A percentile compares a stretch with the other conserved stretches of the same genome.
These are phyloP conservation scores for Gnomoniopsis smithogilvyi DNA, from an alignment of 2,329 filamentous ascomycete species.

Conservation along the genomic window DNA sequence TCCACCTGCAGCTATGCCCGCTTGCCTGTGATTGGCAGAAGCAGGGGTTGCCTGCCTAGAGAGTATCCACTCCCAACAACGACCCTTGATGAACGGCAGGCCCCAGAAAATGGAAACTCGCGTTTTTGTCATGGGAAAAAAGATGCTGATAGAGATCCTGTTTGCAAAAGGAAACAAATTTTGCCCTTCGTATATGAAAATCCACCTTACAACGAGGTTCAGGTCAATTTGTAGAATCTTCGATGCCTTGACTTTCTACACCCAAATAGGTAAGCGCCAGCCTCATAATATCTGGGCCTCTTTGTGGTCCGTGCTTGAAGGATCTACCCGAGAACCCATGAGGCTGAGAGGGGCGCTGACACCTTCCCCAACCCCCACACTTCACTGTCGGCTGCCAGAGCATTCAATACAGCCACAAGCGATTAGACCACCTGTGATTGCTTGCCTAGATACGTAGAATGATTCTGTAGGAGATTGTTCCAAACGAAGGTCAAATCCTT, in stretches of 20 bases:
- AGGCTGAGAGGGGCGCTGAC: constrained; percentile 14
- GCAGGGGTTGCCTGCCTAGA: constrained; percentile 8
- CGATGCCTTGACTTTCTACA: neutral
- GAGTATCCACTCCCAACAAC: too few relatives aligned
- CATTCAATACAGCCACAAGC: too few relatives aligned
- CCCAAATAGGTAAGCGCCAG: neutral
- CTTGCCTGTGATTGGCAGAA: constrained; percentile 8
- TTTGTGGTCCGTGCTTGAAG: neutral
- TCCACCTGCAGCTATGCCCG: constrained; percentile 2
- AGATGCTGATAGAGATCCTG: neutral
- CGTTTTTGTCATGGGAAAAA: too few relatives aligned
- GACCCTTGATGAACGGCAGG: too few relatives aligned
- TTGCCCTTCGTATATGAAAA: too few relatives aligned
- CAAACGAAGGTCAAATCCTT: too few relatives aligned
- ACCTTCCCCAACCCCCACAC: neutral
- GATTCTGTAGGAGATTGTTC: too few relatives aligned
- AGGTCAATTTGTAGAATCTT: neutral
- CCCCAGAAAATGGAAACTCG: too few relatives aligned
- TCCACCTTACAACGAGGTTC: too few relatives aligned
- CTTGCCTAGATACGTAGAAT: too few relatives aligned
- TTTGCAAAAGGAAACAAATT: too few relatives aligned
- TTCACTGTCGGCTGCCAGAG: neutral
- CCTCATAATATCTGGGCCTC: neutral
- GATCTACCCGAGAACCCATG: neutral
- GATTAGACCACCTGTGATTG: too few relatives aligned